Conservation (phyloP, 2,329 filamentous ascomycete genomes). For the Ophiostoma ulmi region DNA sequence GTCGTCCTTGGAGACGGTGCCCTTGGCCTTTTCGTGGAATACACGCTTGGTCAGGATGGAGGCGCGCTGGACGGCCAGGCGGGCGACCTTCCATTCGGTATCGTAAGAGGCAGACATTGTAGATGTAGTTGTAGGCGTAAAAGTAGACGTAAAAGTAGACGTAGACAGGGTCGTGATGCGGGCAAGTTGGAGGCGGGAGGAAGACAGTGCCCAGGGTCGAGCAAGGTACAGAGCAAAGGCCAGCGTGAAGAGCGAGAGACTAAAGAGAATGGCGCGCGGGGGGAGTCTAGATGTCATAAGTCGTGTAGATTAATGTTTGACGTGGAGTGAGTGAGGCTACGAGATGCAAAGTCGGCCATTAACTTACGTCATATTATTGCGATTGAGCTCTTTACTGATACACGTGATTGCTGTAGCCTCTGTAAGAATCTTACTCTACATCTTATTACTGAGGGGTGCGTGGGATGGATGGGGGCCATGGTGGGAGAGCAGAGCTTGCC, state of each 20-base stretch:
- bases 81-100: conserved; percentile 74
- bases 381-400: not conserved
- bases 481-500: not conserved
- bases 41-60: conserved; percentile 50
- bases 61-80: conserved; percentile 81
- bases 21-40: conserved; percentile 80
- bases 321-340: not conserved
- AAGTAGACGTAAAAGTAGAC: not conserved
- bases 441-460: not conserved
- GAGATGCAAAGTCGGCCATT: not conserved
- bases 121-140: not conserved
- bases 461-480: not conserved
- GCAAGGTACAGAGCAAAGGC: conserved; percentile 2
- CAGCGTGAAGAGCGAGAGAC: conserved; percentile 7
- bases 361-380: not conserved
- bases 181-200: not conserved
- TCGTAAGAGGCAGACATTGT: conserved; percentile 51
- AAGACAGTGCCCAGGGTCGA: conserved; percentile 1
- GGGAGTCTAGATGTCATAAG: not conserved
- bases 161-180: not conserved
- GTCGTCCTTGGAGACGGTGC: conserved; percentile 90
- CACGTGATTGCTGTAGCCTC: not conserved
- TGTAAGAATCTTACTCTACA: too few relatives aligned
- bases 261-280: not conserved
- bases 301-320: not conserved